These are phyloP conservation scores for Pontederia crassipes DNA, from an alignment of 176 grass and related monocot species.

Conservation along the genomic window DNA sequence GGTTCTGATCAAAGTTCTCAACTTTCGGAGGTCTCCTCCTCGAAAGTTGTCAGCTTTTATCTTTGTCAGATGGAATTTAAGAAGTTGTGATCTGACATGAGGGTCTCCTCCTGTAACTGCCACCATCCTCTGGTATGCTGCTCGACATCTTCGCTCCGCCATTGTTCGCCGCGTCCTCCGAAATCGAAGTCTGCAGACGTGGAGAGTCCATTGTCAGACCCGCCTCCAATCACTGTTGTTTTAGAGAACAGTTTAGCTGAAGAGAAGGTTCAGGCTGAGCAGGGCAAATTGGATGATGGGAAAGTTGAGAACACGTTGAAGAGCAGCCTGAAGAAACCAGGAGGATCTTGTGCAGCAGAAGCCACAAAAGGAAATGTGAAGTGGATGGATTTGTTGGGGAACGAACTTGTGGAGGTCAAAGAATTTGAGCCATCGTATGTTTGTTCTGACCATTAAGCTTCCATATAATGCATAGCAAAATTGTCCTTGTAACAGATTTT, in stretches of 20 bases:
- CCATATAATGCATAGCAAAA: background rate
- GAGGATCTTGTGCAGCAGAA: background rate
- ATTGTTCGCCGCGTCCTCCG: background rate
- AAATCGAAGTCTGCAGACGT: background rate
- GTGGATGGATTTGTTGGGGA: constrained; percentile 14
- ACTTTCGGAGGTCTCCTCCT: background rate
- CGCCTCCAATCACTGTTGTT: background rate
- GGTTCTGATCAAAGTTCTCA: background rate
- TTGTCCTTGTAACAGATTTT: background rate
- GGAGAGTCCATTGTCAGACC: background rate
- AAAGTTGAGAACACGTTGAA: constrained; percentile 4
- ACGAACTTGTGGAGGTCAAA: constrained; percentile 12
- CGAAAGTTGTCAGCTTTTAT: background rate
- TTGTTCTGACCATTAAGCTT: background rate
- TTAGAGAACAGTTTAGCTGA: background rate
- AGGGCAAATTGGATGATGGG: background rate
- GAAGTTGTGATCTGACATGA: constrained; percentile 10
- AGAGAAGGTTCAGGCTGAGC: constrained; percentile 10
- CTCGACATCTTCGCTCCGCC: background rate
- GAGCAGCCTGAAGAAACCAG: constrained; percentile 13
- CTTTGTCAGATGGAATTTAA: background rate
- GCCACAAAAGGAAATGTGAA: constrained; percentile 6
- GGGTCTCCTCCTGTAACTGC: constrained; percentile 3
- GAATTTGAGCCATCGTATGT: constrained; percentile 13
- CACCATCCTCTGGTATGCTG: constrained; percentile 1